These are phyloP conservation scores for Candida sakaeoensis DNA, from an alignment of 805 yeast species.

Conservation along the genomic window DNA sequence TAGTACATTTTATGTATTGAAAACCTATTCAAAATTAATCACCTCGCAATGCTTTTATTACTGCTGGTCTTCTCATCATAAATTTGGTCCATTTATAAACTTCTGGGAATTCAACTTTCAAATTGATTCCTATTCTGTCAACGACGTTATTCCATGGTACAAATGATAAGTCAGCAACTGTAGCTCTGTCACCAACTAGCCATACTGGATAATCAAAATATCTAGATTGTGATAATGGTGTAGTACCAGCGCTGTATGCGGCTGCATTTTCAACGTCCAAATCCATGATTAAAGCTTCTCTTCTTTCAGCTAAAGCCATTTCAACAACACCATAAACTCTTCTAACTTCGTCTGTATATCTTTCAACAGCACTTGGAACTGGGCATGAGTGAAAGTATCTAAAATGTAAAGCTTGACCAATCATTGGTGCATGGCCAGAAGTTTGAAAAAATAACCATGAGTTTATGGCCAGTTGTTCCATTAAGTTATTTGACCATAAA, in stretches of 20 bases:
- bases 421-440: slow-evolving; percentile 98
- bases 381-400: slow-evolving; percentile 83
- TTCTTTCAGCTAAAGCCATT: slow-evolving; percentile 88
- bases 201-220: slow-evolving; percentile 92
- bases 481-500: slow-evolving; percentile 73
- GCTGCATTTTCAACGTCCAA: slow-evolving; percentile 84
- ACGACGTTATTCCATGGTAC: slow-evolving; percentile 98
- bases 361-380: slow-evolving; percentile 83
- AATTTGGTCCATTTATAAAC: slow-evolving; percentile 93
- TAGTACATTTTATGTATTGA: background rate
- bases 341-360: slow-evolving; percentile 89
- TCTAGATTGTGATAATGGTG: slow-evolving; percentile 79
- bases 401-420: slow-evolving; percentile 94
- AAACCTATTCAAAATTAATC: slow-evolving; percentile 29
- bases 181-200: slow-evolving; percentile 78
- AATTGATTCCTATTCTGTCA: slow-evolving; percentile 84
- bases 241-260: slow-evolving; percentile 81
- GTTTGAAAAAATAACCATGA: slow-evolving; percentile 95
- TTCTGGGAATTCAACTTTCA: slow-evolving; percentile 87
- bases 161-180: slow-evolving; percentile 88
- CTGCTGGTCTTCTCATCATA: slow-evolving; percentile 95
- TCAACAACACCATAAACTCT: slow-evolving; percentile 92
- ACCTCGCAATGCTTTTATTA: slow-evolving; percentile 78
- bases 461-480: slow-evolving; percentile 79
- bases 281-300: slow-evolving; percentile 88